Evolutionary conservation across 2,329 filamentous ascomycete species (phyloP).

Genomic region (Chaetoscypha palmicola): DNA sequence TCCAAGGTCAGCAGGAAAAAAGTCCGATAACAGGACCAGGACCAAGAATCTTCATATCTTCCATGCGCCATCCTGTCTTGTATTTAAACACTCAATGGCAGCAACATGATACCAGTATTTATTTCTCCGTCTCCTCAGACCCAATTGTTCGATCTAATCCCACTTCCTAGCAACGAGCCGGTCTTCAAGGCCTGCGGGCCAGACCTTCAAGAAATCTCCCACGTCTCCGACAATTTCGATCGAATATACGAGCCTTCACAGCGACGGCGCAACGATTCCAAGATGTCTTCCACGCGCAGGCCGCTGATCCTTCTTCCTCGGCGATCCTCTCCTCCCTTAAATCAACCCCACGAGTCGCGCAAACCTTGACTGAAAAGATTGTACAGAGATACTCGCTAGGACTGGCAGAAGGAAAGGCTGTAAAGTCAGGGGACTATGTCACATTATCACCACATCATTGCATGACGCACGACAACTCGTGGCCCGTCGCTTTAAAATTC

Average conservation of each 20-base stretch:
- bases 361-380: slow-evolving; percentile 90
- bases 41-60: slow-evolving; percentile 4
- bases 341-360: slow-evolving; percentile 39
- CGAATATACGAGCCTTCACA: slow-evolving; percentile 23
- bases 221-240: slow-evolving; percentile 19
- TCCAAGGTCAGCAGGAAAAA: slow-evolving; percentile 1
- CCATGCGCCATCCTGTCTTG: slow-evolving; percentile 3
- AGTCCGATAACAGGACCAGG: background rate
- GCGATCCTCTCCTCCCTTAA: slow-evolving; percentile 48
- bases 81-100: slow-evolving; percentile 19
- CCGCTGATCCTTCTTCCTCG: slow-evolving; percentile 45
- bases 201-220: slow-evolving; percentile 24
- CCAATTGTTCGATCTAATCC: no score
- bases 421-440: slow-evolving; percentile 78
- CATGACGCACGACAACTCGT: slow-evolving; percentile 85
- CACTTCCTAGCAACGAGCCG: slow-evolving; percentile 19
- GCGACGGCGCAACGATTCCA: slow-evolving; percentile 32
- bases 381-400: slow-evolving; percentile 76
- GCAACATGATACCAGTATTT: slow-evolving; percentile 24
- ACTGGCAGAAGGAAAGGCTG: slow-evolving; percentile 65
- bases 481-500: slow-evolving; percentile 69
- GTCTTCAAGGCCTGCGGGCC: slow-evolving; percentile 26
- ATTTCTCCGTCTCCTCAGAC: background rate
- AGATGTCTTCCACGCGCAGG: slow-evolving; percentile 57
- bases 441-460: slow-evolving; percentile 63